These are phyloP conservation scores for Pseudonectria foliicola DNA, from an alignment of 2,329 filamentous ascomycete genomes.

Conservation along the genomic window DNA sequence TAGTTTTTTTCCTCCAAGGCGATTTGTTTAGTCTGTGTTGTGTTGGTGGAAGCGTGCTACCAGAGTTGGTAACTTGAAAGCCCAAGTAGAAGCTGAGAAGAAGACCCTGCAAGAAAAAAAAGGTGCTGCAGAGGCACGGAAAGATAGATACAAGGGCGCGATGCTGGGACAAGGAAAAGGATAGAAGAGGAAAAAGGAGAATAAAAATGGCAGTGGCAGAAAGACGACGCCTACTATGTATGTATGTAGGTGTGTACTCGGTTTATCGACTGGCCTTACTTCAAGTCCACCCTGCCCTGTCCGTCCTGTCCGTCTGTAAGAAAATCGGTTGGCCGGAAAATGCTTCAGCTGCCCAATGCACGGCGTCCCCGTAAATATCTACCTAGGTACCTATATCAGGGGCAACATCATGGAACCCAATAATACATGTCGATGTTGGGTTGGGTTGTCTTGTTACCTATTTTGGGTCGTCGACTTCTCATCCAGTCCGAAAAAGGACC, in stretches of 20 bases:
- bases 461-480: too few species aligned
- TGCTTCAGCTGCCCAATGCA: conserved; percentile 24
- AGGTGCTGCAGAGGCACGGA: background rate
- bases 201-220: conserved; percentile 5
- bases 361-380: conserved; percentile 10
- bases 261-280: conserved; percentile 8
- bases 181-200: conserved; percentile 3
- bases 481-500: too few species aligned
- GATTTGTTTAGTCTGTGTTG: conserved; percentile 1
- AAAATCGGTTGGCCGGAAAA: conserved; percentile 16
- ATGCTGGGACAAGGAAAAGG: conserved; percentile 2
- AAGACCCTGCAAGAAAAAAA: too few species aligned
- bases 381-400: too few species aligned
- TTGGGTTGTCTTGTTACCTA: too few species aligned
- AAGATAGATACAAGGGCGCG: conserved; percentile 1
- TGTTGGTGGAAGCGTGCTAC: too few species aligned
- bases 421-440: too few species aligned
- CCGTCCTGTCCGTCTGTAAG: conserved; percentile 13
- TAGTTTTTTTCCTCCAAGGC: conserved; percentile 4
- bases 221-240: conserved; percentile 12
- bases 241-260: too few species aligned
- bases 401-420: too few species aligned
- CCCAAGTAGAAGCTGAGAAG: background rate
- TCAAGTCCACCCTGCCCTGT: conserved; percentile 2
- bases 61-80: background rate